Evolutionary conservation across 495 filamentous ascomycete species (phyloP), one percentile per base, ranked within the genome.

Genomic region (Immersiella caudata): DNA sequence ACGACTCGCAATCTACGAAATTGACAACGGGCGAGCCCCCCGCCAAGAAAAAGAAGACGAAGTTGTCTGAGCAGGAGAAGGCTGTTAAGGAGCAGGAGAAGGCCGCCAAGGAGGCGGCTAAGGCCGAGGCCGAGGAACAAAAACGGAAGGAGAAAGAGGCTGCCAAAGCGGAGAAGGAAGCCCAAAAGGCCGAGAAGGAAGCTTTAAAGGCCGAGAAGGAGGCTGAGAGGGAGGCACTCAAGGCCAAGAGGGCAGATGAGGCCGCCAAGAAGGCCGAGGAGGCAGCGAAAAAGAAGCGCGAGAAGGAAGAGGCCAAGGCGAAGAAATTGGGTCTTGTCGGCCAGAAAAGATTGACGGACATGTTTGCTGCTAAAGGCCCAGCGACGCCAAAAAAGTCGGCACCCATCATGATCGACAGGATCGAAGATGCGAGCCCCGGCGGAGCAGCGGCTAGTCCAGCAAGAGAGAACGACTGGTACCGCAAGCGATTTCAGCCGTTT

Each of bases 401-500:
- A 55, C 67, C 76, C 16, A 59, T 62, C 67, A 61, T 66, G 18
- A 68, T 70, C 24, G 69, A 73, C 33, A 68, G 77, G 61, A 55
- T 21, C 18, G 62, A 70, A 16, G n/a, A 68, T 33, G 62, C 51
- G 14, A 49, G 74, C 12, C 50, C 65, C 18, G 55, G 64, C 25
- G 68, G 58, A 18, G 33, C 75, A 8, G 8, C 73, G n/a, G 60
- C 68, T 20, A 64, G 69, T 25, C 67, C 73, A 69, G 64, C 73
- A 60, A 40, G 70, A 56, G 71, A 80, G 12, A 68, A 75, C 21
- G 67, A 79, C 36, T 85, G 88, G 51, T 98, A 96, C 71, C 80
- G 91, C 18, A 86, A 85, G 68, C 78, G 74, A 33, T 97, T 97
- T 71, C 86, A 91, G 16, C 85, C 90, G 0, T 97, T 96, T 77